phyloP scores from a whole-genome alignment of 2,329 filamentous ascomycete species.

The Ramularia endophylla region DNA sequence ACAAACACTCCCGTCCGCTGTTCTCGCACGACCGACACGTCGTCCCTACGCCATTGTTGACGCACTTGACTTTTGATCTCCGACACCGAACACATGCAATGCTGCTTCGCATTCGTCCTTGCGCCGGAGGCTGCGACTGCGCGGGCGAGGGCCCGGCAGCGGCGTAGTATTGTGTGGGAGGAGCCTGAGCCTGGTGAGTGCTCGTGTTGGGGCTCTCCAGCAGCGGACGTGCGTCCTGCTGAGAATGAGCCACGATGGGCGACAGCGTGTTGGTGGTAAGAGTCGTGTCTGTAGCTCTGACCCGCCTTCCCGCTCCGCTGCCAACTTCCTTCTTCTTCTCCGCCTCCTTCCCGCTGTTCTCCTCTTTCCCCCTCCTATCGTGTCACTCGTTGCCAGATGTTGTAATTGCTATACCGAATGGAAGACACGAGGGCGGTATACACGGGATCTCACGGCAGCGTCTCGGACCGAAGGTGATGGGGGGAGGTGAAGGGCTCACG shows the following conservation, averaged over 20 bases:
- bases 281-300: no score
- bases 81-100: constrained; percentile 73
- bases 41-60: constrained; percentile 66
- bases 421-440: no score
- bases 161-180: constrained; percentile 8
- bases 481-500: no score
- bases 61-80: constrained; percentile 80
- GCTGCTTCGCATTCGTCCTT: constrained; percentile 60
- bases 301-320: no score
- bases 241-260: constrained; percentile 21
- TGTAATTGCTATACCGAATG: no score
- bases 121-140: constrained; percentile 23
- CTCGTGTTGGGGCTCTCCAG: constrained; percentile 9
- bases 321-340: no score
- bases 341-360: no score
- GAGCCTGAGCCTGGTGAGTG: constrained; percentile 8
- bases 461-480: no score
- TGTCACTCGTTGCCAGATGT: no score
- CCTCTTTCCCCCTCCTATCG: no score
- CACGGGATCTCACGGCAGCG: no score
- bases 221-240: constrained; percentile 15
- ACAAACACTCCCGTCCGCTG: constrained; percentile 65
- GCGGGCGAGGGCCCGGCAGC: no score
- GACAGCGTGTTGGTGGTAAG: background rate
- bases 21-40: constrained; percentile 70